Base-by-base conservation (phyloP, 129 eudicot genomes). In the Gnaphalium uliginosum region DNA sequence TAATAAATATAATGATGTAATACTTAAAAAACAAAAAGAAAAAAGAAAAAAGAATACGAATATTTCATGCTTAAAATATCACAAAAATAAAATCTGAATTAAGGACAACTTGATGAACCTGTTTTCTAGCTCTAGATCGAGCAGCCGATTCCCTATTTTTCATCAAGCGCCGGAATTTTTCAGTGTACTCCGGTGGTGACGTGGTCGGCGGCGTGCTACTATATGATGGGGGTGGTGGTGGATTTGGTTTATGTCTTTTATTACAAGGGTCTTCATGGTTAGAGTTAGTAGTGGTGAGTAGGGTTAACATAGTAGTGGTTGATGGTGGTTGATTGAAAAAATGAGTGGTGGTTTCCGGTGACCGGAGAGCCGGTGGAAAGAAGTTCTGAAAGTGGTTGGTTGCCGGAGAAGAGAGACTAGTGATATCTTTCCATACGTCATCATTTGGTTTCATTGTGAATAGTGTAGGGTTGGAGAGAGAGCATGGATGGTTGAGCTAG, bases 81-180 rank as follows among this genome's bases (percentile, higher is more conserved):
- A 6, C 51, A 71, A 67, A 37, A 37, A 6, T 33, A 37, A 8
- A 37, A 0, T 37, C 2, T 37, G 43, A 8, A n/a, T 51, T 4
- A 51, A 0, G 58, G 22, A 18, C 8, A n/a, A 51, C n/a, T 4
- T 41, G 19, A 19, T 10, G 37, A 23, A 81, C 88, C 84, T 83
- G 88, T 76, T 80, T 78, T 63, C 91, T 82, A 10, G 86, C 88
- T 76, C 91, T 66, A 30, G 91, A 87, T 46, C 91, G 82, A 48
- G 88, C 86, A 30, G 91, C 91, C 0, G 91, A 87, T 59, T 84
- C 88, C 51, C 91, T 73, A 35, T 84, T 87, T 74, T 87, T 87
- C 79, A 87, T 84, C 85, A 75, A 32, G 11, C 86, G 83, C 60
- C 85, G 82, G 72, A 72, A 83, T 19, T 73, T 76, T n/a, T 81